These are phyloP conservation scores for Naganishia vaughanmartiniae DNA, from an alignment of 768 basidiomycete species.

Conservation along the genomic window DNA sequence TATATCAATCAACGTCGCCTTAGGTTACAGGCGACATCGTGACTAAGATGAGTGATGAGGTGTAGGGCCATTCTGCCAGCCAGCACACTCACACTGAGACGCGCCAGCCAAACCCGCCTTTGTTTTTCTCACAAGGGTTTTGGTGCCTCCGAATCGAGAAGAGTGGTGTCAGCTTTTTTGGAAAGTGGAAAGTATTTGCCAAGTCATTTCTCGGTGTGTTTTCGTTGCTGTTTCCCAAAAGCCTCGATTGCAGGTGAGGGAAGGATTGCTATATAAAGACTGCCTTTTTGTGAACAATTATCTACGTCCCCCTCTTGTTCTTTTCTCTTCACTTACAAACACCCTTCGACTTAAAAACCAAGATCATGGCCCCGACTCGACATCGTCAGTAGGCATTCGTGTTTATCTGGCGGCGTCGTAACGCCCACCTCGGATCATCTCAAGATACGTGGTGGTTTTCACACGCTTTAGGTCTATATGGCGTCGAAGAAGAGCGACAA, in stretches of 20 bases:
- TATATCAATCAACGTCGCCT: not conserved
- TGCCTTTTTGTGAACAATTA: not conserved
- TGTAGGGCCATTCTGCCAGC: slow-evolving; percentile 7
- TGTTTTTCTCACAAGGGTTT: slow-evolving; percentile 1
- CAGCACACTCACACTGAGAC: slow-evolving; percentile 11
- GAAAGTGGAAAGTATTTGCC: slow-evolving; percentile 1
- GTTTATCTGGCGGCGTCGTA: slow-evolving; percentile 6
- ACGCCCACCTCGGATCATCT: slow-evolving; percentile 24
- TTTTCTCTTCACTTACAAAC: slow-evolving; percentile 25
- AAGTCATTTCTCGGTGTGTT: slow-evolving; percentile 8
- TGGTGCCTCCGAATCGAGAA: not conserved
- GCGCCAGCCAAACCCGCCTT: not conserved
- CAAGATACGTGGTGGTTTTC: slow-evolving; percentile 17
- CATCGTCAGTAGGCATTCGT: slow-evolving; percentile 12
- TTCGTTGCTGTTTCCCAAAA: not conserved
- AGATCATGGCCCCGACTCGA: slow-evolving; percentile 21
- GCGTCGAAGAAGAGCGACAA: slow-evolving; percentile 5
- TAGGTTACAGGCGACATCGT: not conserved
- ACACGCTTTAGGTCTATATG: slow-evolving; percentile 18
- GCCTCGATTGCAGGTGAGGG: not conserved
- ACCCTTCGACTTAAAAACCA: slow-evolving; percentile 26
- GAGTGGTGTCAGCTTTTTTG: not conserved
- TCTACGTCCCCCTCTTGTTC: not conserved
- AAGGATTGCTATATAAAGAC: not conserved
- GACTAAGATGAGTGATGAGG: not conserved